Evolutionary conservation across 495 filamentous ascomycete species (phyloP).

Genomic region (Aspergillus incahuasiensis): DNA sequence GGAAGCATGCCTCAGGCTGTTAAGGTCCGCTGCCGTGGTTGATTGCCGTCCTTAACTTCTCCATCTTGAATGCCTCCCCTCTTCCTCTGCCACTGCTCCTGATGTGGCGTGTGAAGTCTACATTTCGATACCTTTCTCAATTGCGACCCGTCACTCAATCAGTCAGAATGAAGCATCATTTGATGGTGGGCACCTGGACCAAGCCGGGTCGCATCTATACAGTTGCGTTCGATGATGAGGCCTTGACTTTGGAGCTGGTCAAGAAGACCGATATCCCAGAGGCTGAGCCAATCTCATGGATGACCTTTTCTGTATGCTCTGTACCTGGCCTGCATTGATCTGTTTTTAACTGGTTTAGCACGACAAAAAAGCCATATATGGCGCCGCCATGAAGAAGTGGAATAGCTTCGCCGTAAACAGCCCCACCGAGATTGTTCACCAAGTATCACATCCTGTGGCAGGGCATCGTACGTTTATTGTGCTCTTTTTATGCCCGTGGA

Average conservation of each 20-base stretch:
- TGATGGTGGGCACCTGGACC: slow-evolving; percentile 84
- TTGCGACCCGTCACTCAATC: slow-evolving; percentile 3
- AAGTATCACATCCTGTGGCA: slow-evolving; percentile 66
- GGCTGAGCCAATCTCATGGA: slow-evolving; percentile 85
- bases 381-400: slow-evolving; percentile 86
- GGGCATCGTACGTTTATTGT: slow-evolving; percentile 49
- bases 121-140: neutral
- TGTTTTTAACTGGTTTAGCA: slow-evolving; percentile 43
- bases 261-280: slow-evolving; percentile 75
- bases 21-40: slow-evolving; percentile 9
- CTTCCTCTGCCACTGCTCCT: slow-evolving; percentile 1
- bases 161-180: slow-evolving; percentile 65
- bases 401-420: slow-evolving; percentile 71
- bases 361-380: slow-evolving; percentile 76
- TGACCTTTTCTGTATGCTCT: slow-evolving; percentile 67
- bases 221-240: slow-evolving; percentile 75
- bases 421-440: slow-evolving; percentile 73
- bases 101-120: neutral
- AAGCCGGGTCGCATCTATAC: slow-evolving; percentile 82
- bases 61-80: neutral
- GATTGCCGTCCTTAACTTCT: slow-evolving; percentile 10
- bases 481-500: neutral
- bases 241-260: slow-evolving; percentile 60
- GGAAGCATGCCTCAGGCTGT: slow-evolving; percentile 4
- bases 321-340: neutral